These are phyloP conservation scores for Hyaloperonospora arabidopsidis DNA, from an alignment of 352 stramenopile genomes.

Conservation along the genomic window DNA sequence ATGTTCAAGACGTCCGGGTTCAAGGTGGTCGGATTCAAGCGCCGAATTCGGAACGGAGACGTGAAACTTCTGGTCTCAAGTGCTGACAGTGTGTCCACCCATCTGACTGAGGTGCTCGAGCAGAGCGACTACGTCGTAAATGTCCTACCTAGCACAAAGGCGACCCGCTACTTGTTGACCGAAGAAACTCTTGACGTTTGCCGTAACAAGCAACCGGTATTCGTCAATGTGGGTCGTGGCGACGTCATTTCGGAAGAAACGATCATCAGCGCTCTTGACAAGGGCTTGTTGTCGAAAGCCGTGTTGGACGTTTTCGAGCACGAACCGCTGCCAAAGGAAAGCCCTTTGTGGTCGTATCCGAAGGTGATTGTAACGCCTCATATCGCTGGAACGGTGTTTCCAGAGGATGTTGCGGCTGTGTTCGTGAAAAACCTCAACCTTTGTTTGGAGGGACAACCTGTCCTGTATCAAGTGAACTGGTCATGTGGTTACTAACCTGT, in stretches of 20 bases:
- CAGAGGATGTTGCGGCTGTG: conserved; percentile 65
- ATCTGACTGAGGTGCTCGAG: conserved; percentile 43
- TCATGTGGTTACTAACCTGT: conserved; percentile 34
- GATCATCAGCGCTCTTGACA: conserved; percentile 57
- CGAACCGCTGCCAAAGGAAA: conserved; percentile 33
- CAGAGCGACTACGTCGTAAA: conserved; percentile 78
- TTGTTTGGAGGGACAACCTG: conserved; percentile 25
- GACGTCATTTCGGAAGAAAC: conserved; percentile 62
- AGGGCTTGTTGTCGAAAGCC: conserved; percentile 40
- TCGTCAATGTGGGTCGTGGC: conserved; percentile 86
- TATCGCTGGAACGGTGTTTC: conserved; percentile 65
- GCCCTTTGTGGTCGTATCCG: conserved; percentile 52
- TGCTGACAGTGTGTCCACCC: conserved; percentile 35
- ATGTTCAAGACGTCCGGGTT: conserved; percentile 45
- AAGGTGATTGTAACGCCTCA: conserved; percentile 76
- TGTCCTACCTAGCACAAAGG: conserved; percentile 75
- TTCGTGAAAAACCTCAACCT: conserved; percentile 54
- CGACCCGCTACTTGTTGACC: conserved; percentile 61
- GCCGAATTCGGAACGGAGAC: conserved; percentile 14
- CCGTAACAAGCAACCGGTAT: conserved; percentile 49
- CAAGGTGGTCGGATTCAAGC: conserved; percentile 67
- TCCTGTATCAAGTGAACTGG: conserved; percentile 48
- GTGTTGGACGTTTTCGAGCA: conserved; percentile 54
- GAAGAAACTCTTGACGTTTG: conserved; percentile 43
- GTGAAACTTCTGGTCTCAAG: conserved; percentile 7